Conservation (phyloP, 805 yeast genomes). For the Starmerella roubikii region DNA sequence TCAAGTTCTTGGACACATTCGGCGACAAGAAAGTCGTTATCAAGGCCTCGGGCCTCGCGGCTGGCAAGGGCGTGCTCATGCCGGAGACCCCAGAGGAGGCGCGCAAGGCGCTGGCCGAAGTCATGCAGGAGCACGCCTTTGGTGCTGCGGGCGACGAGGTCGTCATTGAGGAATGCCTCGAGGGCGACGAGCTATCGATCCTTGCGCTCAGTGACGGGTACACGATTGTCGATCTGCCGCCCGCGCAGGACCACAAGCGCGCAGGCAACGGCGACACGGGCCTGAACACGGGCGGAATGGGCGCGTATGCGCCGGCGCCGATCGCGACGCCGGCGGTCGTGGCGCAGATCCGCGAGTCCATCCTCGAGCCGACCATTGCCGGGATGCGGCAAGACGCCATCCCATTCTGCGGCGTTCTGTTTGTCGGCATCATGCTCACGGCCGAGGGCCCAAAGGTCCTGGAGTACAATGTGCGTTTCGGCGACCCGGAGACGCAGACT, state of each 20-base stretch:
- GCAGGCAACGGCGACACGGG: conserved; percentile 89
- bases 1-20: conserved; percentile 47
- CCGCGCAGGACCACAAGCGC: conserved; percentile 98
- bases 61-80: conserved; percentile 95
- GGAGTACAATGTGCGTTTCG: conserved; percentile 95
- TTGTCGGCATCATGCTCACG: conserved; percentile 88
- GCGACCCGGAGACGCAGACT: conserved; percentile 98
- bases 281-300: conserved; percentile 98
- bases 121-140: conserved; percentile 80
- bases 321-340: conserved; percentile 68
- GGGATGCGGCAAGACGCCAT: conserved; percentile 93
- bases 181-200: conserved; percentile 93
- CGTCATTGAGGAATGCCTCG: conserved; percentile 89
- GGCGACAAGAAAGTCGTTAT: conserved; percentile 70
- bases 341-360: conserved; percentile 52
- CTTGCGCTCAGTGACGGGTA: conserved; percentile 90
- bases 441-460: conserved; percentile 84
- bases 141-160: conserved; percentile 92
- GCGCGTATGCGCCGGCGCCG: conserved; percentile 98
- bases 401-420: conserved; percentile 91
- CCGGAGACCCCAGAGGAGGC: conserved; percentile 82
- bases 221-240: conserved; percentile 76
- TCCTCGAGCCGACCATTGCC: conserved; percentile 81
- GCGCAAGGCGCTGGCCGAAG: conserved; percentile 60
- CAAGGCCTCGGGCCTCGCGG: conserved; percentile 97